These are phyloP conservation scores for Raffaelea arxii DNA, from an alignment of 2,329 filamentous ascomycete genomes.

Conservation along the genomic window DNA sequence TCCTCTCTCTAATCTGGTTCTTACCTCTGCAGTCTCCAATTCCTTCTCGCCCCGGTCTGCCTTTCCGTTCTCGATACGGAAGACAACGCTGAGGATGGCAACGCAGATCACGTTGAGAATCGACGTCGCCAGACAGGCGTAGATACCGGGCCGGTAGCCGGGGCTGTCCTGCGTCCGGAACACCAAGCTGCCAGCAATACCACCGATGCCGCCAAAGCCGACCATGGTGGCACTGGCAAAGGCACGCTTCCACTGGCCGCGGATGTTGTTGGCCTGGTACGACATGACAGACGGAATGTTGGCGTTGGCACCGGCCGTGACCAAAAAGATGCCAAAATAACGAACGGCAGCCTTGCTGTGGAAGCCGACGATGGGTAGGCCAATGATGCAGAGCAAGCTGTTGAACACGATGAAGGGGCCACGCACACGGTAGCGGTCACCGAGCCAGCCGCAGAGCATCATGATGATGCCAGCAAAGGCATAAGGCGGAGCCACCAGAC, in stretches of 20 bases:
- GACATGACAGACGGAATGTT: constrained; percentile 68
- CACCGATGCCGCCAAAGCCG: constrained; percentile 67
- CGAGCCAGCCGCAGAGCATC: constrained; percentile 48
- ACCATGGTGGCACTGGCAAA: constrained; percentile 69
- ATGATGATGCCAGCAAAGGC: constrained; percentile 55
- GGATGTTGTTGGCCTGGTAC: constrained; percentile 81
- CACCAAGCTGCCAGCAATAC: constrained; percentile 65
- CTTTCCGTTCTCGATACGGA: constrained; percentile 33
- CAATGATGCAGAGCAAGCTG: constrained; percentile 43
- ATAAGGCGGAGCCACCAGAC: constrained; percentile 62
- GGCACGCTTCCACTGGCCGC: constrained; percentile 81
- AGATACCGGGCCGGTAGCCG: constrained; percentile 44
- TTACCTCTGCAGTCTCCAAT: constrained; percentile 39
- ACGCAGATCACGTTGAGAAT: constrained; percentile 38
- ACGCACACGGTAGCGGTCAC: constrained; percentile 57
- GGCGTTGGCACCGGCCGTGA: constrained; percentile 66
- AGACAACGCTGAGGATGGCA: constrained; percentile 27
- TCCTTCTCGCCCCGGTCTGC: constrained; percentile 44
- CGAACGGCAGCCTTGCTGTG: constrained; percentile 43
- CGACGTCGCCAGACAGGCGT: constrained; percentile 42
- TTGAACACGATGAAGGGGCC: constrained; percentile 59
- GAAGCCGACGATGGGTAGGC: constrained; percentile 65
- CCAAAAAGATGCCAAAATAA: constrained; percentile 67
- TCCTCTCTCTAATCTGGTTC: constrained; percentile 5
- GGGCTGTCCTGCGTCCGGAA: constrained; percentile 51